Evolutionary conservation across 208 protist species (phyloP).

Genomic region (Acanthamoeba healyi): DNA sequence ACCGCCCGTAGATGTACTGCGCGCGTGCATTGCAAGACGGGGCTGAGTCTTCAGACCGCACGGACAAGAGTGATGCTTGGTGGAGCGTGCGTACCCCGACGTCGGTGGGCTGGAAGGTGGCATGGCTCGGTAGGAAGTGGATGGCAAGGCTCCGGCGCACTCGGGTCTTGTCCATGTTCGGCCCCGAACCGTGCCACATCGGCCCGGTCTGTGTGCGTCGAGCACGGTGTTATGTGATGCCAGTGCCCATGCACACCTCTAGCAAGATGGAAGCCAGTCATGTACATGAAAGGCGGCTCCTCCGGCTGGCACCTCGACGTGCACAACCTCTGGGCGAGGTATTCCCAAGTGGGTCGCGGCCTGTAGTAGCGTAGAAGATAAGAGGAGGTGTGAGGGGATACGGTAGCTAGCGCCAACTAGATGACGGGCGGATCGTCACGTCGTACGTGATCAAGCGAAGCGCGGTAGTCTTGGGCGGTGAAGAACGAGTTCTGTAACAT

Average conservation of each 20-base stretch:
- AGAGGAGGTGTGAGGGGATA: neutral
- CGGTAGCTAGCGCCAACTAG: too few species aligned
- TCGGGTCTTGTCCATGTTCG: slow-evolving; percentile 1
- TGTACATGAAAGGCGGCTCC: slow-evolving; percentile 67
- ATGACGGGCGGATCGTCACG: too few species aligned
- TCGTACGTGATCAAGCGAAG: slow-evolving; percentile 38
- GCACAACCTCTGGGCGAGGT: slow-evolving; percentile 38
- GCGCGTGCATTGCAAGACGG: neutral
- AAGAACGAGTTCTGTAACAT: slow-evolving; percentile 50
- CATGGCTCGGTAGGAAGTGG: slow-evolving; percentile 28
- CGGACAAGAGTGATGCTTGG: too few species aligned
- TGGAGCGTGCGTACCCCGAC: slow-evolving; percentile 69
- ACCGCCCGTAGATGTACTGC: slow-evolving; percentile 81
- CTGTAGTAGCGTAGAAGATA: neutral
- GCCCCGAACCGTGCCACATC: slow-evolving; percentile 59
- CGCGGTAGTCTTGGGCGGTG: slow-evolving; percentile 10
- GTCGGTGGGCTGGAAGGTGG: neutral
- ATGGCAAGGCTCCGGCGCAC: slow-evolving; percentile 44
- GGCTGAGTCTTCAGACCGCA: neutral
- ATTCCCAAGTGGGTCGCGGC: slow-evolving; percentile 12
- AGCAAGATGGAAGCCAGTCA: neutral
- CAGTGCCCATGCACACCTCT: too few species aligned
- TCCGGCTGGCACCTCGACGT: slow-evolving; percentile 21
- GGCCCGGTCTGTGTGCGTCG: slow-evolving; percentile 8
- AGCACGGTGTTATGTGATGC: too few species aligned